phyloP scores from a whole-genome alignment of 768 basidiomycete species.

The Ramaria sp. region DNA sequence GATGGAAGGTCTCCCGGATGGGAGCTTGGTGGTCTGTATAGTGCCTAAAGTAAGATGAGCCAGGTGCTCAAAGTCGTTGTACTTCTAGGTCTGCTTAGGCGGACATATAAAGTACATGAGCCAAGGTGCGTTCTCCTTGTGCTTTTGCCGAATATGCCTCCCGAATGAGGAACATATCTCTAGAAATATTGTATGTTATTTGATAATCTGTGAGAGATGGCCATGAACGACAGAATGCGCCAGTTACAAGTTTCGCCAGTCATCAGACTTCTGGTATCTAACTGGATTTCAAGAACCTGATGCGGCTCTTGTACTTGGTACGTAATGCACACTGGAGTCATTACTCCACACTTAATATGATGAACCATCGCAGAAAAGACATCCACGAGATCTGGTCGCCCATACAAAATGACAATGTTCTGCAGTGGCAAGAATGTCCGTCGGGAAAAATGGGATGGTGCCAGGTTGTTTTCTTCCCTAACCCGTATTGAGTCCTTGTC shows the following conservation, averaged over 20 bases:
- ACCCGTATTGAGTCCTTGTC: constrained; percentile 1
- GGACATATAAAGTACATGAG: constrained; percentile 82
- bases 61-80: neutral
- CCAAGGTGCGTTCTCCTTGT: constrained; percentile 42
- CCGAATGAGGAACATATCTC: constrained; percentile 11
- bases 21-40: constrained; percentile 61
- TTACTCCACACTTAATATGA: neutral
- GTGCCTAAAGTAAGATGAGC: neutral
- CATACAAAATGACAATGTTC: constrained; percentile 80
- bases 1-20: constrained; percentile 65
- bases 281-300: constrained; percentile 95
- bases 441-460: constrained; percentile 90
- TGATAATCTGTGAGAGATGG: constrained; percentile 3
- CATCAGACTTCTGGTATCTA: constrained; percentile 89
- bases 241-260: constrained; percentile 93
- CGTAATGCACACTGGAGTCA: constrained; percentile 7
- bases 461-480: constrained; percentile 32
- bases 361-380: constrained; percentile 44
- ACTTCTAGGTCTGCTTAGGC: constrained; percentile 28
- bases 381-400: constrained; percentile 49
- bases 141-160: neutral
- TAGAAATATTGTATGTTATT: constrained; percentile 62
- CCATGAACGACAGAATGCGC: constrained; percentile 4
- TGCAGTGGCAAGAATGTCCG: constrained; percentile 59
- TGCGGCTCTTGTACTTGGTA: constrained; percentile 77